Percentiles rank a stretch among this genome's conserved stretches.
phyloP scores from a whole-genome alignment of 352 stramenopile genomes.

The Phytophthora litchii region DNA sequence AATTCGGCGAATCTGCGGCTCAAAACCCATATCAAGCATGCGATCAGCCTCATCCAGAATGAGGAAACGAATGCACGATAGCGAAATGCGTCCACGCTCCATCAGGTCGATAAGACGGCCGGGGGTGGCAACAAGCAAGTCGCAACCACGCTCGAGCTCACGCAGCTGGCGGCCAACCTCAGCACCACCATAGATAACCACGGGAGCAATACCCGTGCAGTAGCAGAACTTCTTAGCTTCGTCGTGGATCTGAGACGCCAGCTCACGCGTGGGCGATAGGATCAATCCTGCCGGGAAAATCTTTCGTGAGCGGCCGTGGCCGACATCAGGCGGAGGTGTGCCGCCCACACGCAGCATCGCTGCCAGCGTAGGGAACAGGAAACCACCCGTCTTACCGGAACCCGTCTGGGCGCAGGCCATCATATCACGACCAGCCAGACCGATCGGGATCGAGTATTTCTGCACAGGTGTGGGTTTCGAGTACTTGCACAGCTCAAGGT shows the following conservation, averaged over 20 bases:
- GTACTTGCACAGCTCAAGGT: conserved; percentile 95
- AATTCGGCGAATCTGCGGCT: conserved; percentile 98
- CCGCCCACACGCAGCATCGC: conserved; percentile 92
- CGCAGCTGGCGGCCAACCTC: conserved; percentile 89
- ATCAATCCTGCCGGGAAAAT: conserved; percentile 93
- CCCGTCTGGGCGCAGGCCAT: conserved; percentile 99
- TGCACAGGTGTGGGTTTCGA: conserved; percentile 98
- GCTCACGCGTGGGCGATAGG: conserved; percentile 94
- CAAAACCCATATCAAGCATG: conserved; percentile 99
- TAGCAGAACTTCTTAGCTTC: conserved; percentile 97
- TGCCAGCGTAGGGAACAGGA: conserved; percentile 97
- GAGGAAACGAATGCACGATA: conserved; percentile 93
- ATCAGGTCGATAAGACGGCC: conserved; percentile 97
- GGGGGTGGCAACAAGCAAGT: conserved; percentile 98
- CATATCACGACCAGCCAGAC: conserved; percentile 93
- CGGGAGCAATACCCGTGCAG: conserved; percentile 93
- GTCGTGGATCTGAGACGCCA: conserved; percentile 96
- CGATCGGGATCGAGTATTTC: conserved; percentile 99
- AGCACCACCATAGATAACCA: conserved; percentile 96
- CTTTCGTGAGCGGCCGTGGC: conserved; percentile 75
- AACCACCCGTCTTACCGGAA: conserved; percentile 96
- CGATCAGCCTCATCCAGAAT: conserved; percentile 99
- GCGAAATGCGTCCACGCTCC: conserved; percentile 91
- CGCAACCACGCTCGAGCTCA: conserved; percentile 91
- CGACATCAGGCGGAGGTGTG: conserved; percentile 47